phyloP scores from a whole-genome alignment of 2,329 filamentous ascomycete genomes.

The Westerdykella aurantiaca region DNA sequence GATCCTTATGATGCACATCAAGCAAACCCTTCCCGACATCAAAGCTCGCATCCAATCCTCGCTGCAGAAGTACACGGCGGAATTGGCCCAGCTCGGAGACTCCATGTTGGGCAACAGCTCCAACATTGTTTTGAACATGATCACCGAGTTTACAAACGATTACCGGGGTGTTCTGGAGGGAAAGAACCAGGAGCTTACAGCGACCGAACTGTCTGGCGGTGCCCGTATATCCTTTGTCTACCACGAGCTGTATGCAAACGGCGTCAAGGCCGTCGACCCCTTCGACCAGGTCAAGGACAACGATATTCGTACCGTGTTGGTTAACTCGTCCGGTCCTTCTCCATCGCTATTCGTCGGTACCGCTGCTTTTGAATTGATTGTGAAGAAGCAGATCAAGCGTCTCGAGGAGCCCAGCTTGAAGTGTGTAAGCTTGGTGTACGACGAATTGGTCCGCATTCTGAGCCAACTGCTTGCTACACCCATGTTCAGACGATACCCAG shows the following conservation, averaged over 20 bases:
- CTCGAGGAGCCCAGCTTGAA: conserved; percentile 95
- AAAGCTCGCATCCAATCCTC: conserved; percentile 94
- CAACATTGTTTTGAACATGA: conserved; percentile 97
- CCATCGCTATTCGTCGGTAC: conserved; percentile 96
- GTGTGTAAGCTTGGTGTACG: conserved; percentile 94
- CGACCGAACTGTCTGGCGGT: conserved; percentile 88
- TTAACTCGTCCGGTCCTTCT: conserved; percentile 98
- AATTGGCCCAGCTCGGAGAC: conserved; percentile 78
- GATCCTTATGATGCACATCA: conserved; percentile 99
- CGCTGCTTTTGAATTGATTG: conserved; percentile 95
- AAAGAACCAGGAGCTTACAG: conserved; percentile 93
- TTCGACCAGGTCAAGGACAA: conserved; percentile 97
- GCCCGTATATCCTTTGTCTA: conserved; percentile 99
- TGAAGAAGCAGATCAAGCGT: conserved; percentile 97
- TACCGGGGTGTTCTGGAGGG: conserved; percentile 94
- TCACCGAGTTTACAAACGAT: conserved; percentile 97
- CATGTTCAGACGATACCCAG: conserved; percentile 88
- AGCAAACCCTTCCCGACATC: conserved; percentile 97
- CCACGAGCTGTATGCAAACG: conserved; percentile 96
- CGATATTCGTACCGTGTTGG: conserved; percentile 92
- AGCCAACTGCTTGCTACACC: conserved; percentile 82
- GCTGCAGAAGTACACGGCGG: conserved; percentile 80
- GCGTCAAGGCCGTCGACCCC: conserved; percentile 94
- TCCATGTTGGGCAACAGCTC: conserved; percentile 93
- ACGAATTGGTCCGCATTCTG: conserved; percentile 93